Evolutionary conservation across 371 early-diverging fungal species (phyloP), one percentile per base, ranked within the genome.

Genomic region (Coemansia sp.): DNA sequence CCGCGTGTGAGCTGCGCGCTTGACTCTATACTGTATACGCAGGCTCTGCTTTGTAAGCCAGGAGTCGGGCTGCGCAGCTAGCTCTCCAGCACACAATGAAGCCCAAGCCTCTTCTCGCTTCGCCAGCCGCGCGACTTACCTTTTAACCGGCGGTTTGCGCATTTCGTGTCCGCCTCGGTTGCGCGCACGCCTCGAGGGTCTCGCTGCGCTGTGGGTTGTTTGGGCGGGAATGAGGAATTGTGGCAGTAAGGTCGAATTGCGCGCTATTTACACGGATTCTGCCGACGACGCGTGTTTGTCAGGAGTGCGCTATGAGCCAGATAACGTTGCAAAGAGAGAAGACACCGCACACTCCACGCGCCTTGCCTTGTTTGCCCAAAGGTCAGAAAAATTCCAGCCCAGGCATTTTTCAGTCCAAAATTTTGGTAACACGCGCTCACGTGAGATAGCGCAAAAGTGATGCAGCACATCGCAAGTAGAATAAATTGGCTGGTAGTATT

Each of bases 61-160:
- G 24, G 24, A 24, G 24, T 24, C 24, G 24, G 24, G 24, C 24
- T 24, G 24, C 24, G 24, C 24, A 24, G 24, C 24, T 24, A 24
- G 24, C 24, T 24, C 24, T 24, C 24, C 24, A 24, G 24, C 24
- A 24, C 24, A 49, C 29, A 31, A 31, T 29, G 39, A 31, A 12
- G 32, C 49, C 12, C 29, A 24, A 29, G 31, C 40, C 29, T 32
- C 44, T 33, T 56, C 16, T 56, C 43, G 31, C 56, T 33, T 11
- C 34, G 24, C 24, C 24, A 24, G 42, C 43, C 39, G 38, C 34
- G 43, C 43, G 31, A 40, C 60, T 40, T 60, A 65, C 66, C 60
- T 54, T 16, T 59, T 65, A 2, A 49, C 66, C n/a, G 49, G 31
- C 60, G 51, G 66, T 18, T 55, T 52, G 42, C 54, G 49, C 66